Base-by-base conservation (phyloP, 2,329 filamentous ascomycete genomes). In the Paraphaeosphaeria minitans region DNA sequence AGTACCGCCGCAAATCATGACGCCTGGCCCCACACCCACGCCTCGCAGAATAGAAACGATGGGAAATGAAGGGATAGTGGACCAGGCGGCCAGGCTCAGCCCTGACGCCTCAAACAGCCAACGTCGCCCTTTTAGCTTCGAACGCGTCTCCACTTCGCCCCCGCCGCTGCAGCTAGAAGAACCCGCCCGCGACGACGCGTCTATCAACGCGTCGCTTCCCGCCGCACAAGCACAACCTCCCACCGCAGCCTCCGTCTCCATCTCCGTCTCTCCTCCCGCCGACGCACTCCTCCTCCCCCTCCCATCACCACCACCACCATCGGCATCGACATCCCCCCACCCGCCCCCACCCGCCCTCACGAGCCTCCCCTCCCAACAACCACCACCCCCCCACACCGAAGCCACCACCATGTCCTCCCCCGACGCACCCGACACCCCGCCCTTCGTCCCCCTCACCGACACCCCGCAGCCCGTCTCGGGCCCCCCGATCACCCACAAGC, bases 11-110 rank as follows among this genome's bases (percentile, higher is more conserved):
- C 61, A 65, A n/a, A 66, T 64, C 13, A 64, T 72, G 8, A 75
- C 72, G 12, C 72, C 72, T 8, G 69, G 70, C 35, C 69, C 66
- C 55, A 74, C 71, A 3, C 72, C 72, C 3, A 68, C 69, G 8
- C 72, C 70, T 19, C 64, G 57, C 1, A 66, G 67, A 42, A 66
- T 66, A 10, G 51, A 56, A 19, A 55, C 66, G 21, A 52, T 62
- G 1, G 57, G 51, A 14, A 58, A 64, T 21, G 64, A 65, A 41
- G 49, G 45, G 42, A 46, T n/a, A n/a, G 51, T 33, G 51, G 41
- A 53, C 29, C 51, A 29, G 35, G 16, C 27, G 13, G 41, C 29
- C 29, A 31, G 29, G 39, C 54, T 59, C 0, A 67, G 68, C 16
- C 72, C 70, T 7, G 69, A 61, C 7, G 53, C 66, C 1, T 59